Evolutionary conservation across 805 yeast genomes (phyloP), one percentile per base, ranked within the genome.

Genomic region (Candida stauntonica): DNA sequence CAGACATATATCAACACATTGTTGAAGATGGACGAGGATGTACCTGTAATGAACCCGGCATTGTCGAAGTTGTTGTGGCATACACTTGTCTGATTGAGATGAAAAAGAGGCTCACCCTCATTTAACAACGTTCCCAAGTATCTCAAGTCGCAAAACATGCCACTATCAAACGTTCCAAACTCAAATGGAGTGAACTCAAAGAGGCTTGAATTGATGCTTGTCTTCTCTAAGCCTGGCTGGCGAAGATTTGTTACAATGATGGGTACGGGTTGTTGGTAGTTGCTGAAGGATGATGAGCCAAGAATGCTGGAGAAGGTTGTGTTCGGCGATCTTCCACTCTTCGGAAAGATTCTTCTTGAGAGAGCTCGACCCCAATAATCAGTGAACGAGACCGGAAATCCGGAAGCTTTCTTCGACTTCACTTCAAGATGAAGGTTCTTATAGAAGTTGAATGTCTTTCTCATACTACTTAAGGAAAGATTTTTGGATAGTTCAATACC

Each of bases 321-420:
- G 12, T 68, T 64, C 3, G 69, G 64, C 2, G 62, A 45, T 23
- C 66, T 43, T 5, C 62, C 54, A 9, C 53, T 36, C 17, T 52
- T 51, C 0, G 72, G 67, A 35, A 75, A 70, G 2, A 76, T 60
- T 26, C 61, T 64, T 40, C 73, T 62, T 3, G 76, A 63, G 26
- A 80, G 60, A 0, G 84, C 85, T 43, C 77, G 63, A 0, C 84
- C 86, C 82, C 84, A 77, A 49, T 79, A 79, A 50, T 80, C 86
- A 0, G 85, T 79, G 29, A 80, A 64, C 0, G 84, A 75, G 1
- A 77, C 60, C 15, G 68, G 68, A 48, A 72, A 76, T 0, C 85
- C 85, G 3, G 67, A 63, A 13, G 57, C 46, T 45, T 70, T 75
- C 46, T 80, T 78, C 2, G 70, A 55, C 26, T 74, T 60, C 1